phyloP scores from a whole-genome alignment of 2,329 filamentous ascomycete species.

The Pseudogymnoascus sp. region DNA sequence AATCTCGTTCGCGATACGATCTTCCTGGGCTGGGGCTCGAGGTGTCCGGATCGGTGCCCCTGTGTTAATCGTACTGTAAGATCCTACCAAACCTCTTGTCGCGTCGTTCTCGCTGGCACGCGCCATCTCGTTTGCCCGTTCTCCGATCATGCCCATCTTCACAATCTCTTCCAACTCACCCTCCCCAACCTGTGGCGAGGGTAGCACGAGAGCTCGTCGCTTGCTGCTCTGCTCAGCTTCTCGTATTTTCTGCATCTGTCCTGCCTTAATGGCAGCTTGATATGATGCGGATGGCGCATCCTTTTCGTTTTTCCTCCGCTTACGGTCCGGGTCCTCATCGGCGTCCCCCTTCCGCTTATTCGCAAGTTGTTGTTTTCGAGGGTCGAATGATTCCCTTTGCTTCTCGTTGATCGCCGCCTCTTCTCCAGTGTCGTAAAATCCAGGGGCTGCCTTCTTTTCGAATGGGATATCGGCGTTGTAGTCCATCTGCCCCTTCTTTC shows the following conservation, averaged over 20 bases:
- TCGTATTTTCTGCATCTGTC: conserved; percentile 85
- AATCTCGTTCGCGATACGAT: conserved; percentile 94
- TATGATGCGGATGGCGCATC: conserved; percentile 67
- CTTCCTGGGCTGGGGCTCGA: conserved; percentile 82
- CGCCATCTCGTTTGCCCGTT: conserved; percentile 69
- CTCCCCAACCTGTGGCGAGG: conserved; percentile 85
- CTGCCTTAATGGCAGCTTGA: conserved; percentile 84
- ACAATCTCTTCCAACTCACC: conserved; percentile 93
- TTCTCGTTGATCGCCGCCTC: conserved; percentile 75
- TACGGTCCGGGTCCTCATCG: conserved; percentile 71
- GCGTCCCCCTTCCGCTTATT: conserved; percentile 91
- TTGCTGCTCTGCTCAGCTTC: conserved; percentile 98
- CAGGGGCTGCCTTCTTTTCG: conserved; percentile 78
- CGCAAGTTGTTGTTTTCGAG: conserved; percentile 79
- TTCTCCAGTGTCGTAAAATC: conserved; percentile 89
- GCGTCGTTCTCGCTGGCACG: conserved; percentile 73
- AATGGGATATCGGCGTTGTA: conserved; percentile 99
- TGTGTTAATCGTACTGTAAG: conserved; percentile 74
- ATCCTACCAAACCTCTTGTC: conserved; percentile 76
- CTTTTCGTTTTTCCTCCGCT: conserved; percentile 84
- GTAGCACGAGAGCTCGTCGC: conserved; percentile 71
- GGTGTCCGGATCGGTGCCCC: conserved; percentile 87
- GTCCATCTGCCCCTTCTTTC: conserved; percentile 96
- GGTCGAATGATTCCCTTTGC: conserved; percentile 79
- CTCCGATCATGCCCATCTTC: conserved; percentile 94